Base-by-base conservation (phyloP, 2,329 filamentous ascomycete genomes). In the Alternaria longipes region DNA sequence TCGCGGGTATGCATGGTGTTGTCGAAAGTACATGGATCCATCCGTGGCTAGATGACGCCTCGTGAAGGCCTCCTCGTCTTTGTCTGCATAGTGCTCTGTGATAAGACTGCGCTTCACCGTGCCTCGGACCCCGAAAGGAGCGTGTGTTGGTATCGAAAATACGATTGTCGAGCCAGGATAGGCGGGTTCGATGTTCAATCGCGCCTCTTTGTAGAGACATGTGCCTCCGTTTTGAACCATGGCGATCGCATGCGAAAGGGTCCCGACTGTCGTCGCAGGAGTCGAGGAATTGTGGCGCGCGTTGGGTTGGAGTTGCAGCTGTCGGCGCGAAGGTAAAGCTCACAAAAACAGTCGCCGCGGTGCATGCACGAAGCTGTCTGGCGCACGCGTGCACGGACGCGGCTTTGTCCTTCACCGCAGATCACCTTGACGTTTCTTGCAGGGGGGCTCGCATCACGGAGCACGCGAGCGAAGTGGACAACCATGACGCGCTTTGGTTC, bases 171-270 rank as follows among this genome's bases (percentile, higher is more conserved):
- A 91, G 71, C 87, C 87, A 67, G 86, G 84, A 70, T 87, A 90
- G 63, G 88, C 85, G 66, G 89, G 88, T 80, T 95, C 91, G 72
- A 95, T 86, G 79, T 92, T 92, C 80, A 97, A 84, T 78, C 91
- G 89, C 78, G 91, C 93, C 85, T 96, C 93, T 83, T 93, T 94
- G 84, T 91, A 95, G 80, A 92, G 84, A 80, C 87, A 90, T 66
- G 86, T 85, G 68, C 86, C 84, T 74, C 86, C 85, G 74, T 83
- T 79, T 72, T 84, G 83, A 74, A 86, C 87, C 90, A 92, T 92
- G 76, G 84, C 87, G 83, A 84, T 83, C 85, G 88, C 90, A 90
- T 91, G 68, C 69, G 74, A 65, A 58, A 59, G 49, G 16, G 11
- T 1, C 49, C 8, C 56, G 44, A 30, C 16, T 6, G 45, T 46